Evolutionary conservation across 2,329 filamentous ascomycete genomes (phyloP), one percentile per base, ranked within the genome.

Genomic region (Thielaviopsis populi): DNA sequence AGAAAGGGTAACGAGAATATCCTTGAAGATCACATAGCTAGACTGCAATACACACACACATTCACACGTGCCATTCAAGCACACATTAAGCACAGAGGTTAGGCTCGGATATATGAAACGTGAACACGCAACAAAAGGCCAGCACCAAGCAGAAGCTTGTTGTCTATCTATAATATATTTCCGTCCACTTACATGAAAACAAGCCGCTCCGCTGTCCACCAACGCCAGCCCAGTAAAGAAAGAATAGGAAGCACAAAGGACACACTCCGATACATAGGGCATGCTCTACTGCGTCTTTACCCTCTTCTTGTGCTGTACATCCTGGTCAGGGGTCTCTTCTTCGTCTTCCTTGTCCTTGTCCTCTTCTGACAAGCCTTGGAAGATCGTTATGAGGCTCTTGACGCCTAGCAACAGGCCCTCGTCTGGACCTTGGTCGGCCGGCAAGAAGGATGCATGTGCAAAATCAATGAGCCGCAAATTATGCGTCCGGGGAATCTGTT

Each of bases 401-500:
- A 96, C 83, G 0, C 91, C 91, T 42, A 77, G 77, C 40, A 96
- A 77, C 15, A 82, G 77, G 71, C 97, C 97, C 74, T 95, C 86
- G 72, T 99, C 94, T 0, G 88, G 86, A 0, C 92, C 92, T 30
- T 66, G 61, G 69, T 87, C 75, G 0, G 90, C 89, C 0, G 89
- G 87, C 1, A 84, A 87, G 85, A 87, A 97, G 60, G 79, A 76
- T 11, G 94, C 94, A 74, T 99, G 94, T 1, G 94, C 94, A 79
- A 99, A 99, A 73, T 99, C 94, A 69, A 99, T 99, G 67, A 99
- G 79, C 71, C 92, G 94, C 60, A 96, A 79, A 13, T 84, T 81
- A 70, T 87, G 89, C 53, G 95, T 82, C 1, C 77, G 77, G 0
- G 76, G 73, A 1, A 73, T 71, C 0, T 75, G 74, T 46, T 73